Conservation (phyloP, 2,329 filamentous ascomycete genomes). For the Drechslera avenae region DNA sequence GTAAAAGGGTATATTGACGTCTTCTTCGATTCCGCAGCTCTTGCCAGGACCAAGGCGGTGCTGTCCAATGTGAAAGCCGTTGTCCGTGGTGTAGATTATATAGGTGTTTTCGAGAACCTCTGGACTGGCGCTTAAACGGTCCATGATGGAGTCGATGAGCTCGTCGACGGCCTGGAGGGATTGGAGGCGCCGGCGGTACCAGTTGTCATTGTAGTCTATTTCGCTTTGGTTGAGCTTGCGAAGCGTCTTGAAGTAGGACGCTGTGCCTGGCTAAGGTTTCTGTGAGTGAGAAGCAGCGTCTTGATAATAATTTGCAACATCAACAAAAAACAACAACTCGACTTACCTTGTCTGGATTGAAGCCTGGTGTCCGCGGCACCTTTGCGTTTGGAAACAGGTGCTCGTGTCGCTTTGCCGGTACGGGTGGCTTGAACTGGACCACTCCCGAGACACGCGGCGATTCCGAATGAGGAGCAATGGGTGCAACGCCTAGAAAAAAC, state of each 20-base stretch:
- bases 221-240: conserved; percentile 52
- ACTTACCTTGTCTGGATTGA: conserved; percentile 63
- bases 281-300: not conserved
- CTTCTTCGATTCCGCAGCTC: conserved; percentile 49
- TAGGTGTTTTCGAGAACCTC: conserved; percentile 56
- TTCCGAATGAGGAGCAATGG: conserved; percentile 65
- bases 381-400: conserved; percentile 65
- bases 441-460: conserved; percentile 2
- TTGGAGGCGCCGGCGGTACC: conserved; percentile 57
- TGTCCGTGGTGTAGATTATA: conserved; percentile 50
- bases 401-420: conserved; percentile 65
- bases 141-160: conserved; percentile 55
- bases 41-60: conserved; percentile 51
- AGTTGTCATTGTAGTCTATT: conserved; percentile 59
- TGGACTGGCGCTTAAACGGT: conserved; percentile 47
- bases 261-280: conserved; percentile 15
- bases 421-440: conserved; percentile 56
- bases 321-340: no score
- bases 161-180: conserved; percentile 62
- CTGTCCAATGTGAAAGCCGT: conserved; percentile 51
- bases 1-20: conserved; percentile 51
- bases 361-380: conserved; percentile 67
- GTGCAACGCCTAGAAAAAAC: conserved; percentile 71
- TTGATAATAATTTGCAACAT: no score
- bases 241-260: conserved; percentile 28